Evolutionary conservation across 208 protist species (phyloP).

Genomic region (Leishmania lainsoni): DNA sequence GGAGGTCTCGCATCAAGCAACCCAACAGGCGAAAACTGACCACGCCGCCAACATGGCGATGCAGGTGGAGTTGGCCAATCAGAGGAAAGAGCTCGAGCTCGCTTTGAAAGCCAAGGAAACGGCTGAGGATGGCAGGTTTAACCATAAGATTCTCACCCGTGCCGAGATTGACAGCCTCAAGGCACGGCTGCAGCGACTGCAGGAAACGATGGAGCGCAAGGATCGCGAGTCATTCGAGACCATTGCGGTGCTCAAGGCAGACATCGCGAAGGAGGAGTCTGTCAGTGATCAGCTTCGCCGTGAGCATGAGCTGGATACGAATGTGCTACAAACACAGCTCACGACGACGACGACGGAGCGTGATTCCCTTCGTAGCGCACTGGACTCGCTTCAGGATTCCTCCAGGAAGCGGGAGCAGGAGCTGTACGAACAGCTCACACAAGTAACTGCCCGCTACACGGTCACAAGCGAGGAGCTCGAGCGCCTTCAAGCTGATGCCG

Average conservation of each 20-base stretch:
- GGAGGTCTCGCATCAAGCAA: conserved; percentile 37
- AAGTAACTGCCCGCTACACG: conserved; percentile 77
- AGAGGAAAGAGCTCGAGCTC: conserved; percentile 64
- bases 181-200: conserved; percentile 66
- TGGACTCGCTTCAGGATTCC: conserved; percentile 41
- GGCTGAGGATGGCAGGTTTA: conserved; percentile 60
- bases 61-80: conserved; percentile 74
- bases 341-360: conserved; percentile 26
- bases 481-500: conserved; percentile 35
- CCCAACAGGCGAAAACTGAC: conserved; percentile 76
- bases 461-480: conserved; percentile 55
- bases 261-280: conserved; percentile 45
- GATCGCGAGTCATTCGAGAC: conserved; percentile 78
- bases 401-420: conserved; percentile 39
- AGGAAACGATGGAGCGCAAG: conserved; percentile 78
- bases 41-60: conserved; percentile 72
- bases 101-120: conserved; percentile 51
- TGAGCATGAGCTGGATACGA: conserved; percentile 32
- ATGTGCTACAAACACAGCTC: conserved; percentile 36
- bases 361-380: conserved; percentile 15
- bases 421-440: conserved; percentile 80
- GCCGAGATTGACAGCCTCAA: conserved; percentile 85
- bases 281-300: conserved; percentile 34
- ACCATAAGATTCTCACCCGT: conserved; percentile 60
- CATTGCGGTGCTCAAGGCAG: conserved; percentile 64